A percentile compares a stretch with the other conserved stretches of the same genome.
These are phyloP conservation scores for Medicago arabica DNA, from an alignment of 306 rosid species.

Conservation along the genomic window DNA sequence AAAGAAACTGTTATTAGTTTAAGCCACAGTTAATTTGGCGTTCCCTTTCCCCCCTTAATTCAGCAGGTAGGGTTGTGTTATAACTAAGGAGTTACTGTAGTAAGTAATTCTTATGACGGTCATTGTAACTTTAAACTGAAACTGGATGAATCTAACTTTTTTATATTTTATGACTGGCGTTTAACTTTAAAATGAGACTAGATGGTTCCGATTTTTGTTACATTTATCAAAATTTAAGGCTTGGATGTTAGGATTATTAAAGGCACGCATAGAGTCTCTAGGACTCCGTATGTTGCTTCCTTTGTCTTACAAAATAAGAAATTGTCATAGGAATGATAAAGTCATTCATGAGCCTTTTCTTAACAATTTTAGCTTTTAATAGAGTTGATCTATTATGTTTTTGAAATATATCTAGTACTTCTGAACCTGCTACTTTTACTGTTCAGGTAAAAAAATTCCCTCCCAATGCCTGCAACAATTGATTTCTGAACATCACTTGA, in stretches of 20 bases:
- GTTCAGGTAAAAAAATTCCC: neutral
- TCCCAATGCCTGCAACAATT: neutral
- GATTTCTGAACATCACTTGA: neutral
- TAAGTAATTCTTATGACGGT: neutral
- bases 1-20: slow-evolving; percentile 12
- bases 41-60: neutral
- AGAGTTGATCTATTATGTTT: neutral
- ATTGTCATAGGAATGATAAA: neutral
- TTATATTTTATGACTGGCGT: neutral
- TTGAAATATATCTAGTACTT: neutral
- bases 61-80: neutral
- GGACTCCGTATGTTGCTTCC: neutral
- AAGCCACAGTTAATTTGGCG: neutral
- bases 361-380: neutral
- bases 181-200: neutral
- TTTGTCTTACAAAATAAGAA: slow-evolving; percentile 1
- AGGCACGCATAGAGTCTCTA: neutral
- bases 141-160: slow-evolving; percentile 2
- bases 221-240: too few species aligned
- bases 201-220: neutral
- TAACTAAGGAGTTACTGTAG: neutral
- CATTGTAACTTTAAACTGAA: slow-evolving; percentile 4
- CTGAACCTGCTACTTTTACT: neutral
- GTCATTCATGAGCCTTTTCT: neutral
- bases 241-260: neutral